Evolutionary conservation across 2,329 filamentous ascomycete genomes (phyloP), one percentile per base, ranked within the genome.

Genomic region (Sporothrix variecibatus): DNA sequence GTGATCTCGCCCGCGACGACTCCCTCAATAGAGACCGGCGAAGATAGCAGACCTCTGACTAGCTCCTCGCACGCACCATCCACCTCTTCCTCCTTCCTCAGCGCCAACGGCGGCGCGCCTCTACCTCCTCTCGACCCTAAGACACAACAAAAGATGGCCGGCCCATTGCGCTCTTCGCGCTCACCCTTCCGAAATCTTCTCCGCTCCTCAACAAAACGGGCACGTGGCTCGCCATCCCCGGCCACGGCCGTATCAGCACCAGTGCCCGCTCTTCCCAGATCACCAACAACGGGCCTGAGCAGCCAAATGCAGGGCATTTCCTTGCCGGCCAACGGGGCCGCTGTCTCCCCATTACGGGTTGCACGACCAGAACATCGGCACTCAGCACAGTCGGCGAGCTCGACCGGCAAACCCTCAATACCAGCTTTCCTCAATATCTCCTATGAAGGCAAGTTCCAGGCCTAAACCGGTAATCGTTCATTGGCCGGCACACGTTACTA

Each of bases 381-480:
- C n/a, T 74, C 71, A 1, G 31, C 49, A 46, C 73, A 75, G 34
- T 69, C 56, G 3, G 43, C 34, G 3, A 40, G 43, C 4, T 71
- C 51, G 9, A 31, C n/a, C 31, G 26, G 23, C 38, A 60, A 75
- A 40, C 79, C 78, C 1, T 78, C 76, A 71, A 79, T 88, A 74
- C 77, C 77, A 0, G 7, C 58, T 0, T 78, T 77, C 23, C 58
- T 78, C 12, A 70, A 62, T 3, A 46, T 75, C 4, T 65, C 75
- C 2, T 83, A 83, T 75, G 77, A 82, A 80, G 87, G 88, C 86
- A 83, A 76, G 86, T 8, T 8, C 28, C 7, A 40, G n/a, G 12
- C 60, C 34, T 9, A 8, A 15, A 12, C 6, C 34, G 9, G 43
- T 1, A 49, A 49, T 6, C 43, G 43, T 2, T 20, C 15, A 20